phyloP scores from a whole-genome alignment of 371 early-diverging fungal genomes.

The Mucor circinelloides region DNA sequence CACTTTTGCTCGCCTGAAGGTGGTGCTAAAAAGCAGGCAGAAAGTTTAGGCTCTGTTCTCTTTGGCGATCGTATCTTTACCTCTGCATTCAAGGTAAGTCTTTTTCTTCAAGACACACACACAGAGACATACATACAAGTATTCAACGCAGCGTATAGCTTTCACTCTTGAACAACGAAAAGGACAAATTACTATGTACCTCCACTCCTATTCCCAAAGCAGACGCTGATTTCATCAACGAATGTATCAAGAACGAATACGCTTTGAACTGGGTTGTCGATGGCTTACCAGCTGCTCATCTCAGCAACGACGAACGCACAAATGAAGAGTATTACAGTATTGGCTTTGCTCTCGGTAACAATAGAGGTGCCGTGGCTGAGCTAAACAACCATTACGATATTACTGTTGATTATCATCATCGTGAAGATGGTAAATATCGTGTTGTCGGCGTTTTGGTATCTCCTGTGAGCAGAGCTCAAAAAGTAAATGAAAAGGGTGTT shows the following conservation, averaged over 20 bases:
- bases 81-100: constrained; percentile 77
- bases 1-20: constrained; percentile 83
- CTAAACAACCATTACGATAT: constrained; percentile 91
- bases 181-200: constrained; percentile 72
- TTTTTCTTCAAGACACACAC: background rate
- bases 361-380: background rate
- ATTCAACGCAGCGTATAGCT: constrained; percentile 16
- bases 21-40: constrained; percentile 71
- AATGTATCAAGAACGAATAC: constrained; percentile 82
- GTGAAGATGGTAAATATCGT: constrained; percentile 61
- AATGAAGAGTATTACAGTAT: constrained; percentile 70
- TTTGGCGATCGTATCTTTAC: constrained; percentile 96
- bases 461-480: constrained; percentile 60
- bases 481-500: constrained; percentile 37
- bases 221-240: constrained; percentile 86
- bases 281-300: constrained; percentile 87
- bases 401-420: constrained; percentile 79
- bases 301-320: constrained; percentile 60
- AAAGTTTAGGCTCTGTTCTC: constrained; percentile 88
- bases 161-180: constrained; percentile 31
- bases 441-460: constrained; percentile 88
- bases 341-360: constrained; percentile 76
- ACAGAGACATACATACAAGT: background rate
- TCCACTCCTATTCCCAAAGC: constrained; percentile 59
- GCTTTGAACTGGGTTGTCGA: constrained; percentile 88